phyloP scores from a whole-genome alignment of 441 rosid species.

The Eruca vesicaria region DNA sequence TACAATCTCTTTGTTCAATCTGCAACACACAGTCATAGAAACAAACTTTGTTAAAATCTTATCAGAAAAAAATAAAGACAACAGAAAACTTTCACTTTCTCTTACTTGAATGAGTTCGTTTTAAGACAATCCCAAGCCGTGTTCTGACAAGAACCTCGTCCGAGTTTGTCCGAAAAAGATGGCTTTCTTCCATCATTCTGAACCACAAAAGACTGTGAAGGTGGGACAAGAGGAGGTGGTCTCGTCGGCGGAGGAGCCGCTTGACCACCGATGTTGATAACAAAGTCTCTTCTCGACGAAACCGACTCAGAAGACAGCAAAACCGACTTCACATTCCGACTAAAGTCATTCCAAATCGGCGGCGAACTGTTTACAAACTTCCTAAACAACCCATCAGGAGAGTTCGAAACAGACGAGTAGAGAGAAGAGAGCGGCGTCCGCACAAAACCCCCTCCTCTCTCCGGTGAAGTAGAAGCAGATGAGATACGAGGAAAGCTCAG shows the following conservation, averaged over 20 bases:
- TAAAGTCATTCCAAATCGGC: constrained; percentile 38
- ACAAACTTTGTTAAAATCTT: background rate
- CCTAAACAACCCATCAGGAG: constrained; percentile 35
- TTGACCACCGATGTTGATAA: constrained; percentile 37
- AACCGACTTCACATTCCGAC: constrained; percentile 36
- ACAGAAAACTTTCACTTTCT: constrained; percentile 53
- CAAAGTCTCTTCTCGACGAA: constrained; percentile 29
- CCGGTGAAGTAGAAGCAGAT: constrained; percentile 36
- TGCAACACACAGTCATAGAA: constrained; percentile 65
- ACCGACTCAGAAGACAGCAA: constrained; percentile 40
- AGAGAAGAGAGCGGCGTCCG: constrained; percentile 37
- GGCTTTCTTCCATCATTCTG: constrained; percentile 39
- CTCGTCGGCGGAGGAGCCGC: constrained; percentile 48
- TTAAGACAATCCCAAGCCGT: constrained; percentile 46
- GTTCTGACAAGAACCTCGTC: background rate
- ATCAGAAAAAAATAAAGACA: background rate
- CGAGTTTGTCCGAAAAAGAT: constrained; percentile 43
- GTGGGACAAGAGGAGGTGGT: constrained; percentile 71
- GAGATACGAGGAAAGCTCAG: constrained; percentile 39
- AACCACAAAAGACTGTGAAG: constrained; percentile 73
- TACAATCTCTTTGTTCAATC: constrained; percentile 91
- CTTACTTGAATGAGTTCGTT: constrained; percentile 88
- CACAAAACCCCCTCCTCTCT: constrained; percentile 24
- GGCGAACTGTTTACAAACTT: constrained; percentile 40
- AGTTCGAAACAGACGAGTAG: constrained; percentile 34